Evolutionary conservation across 129 eudicot genomes (phyloP).

Genomic region (Daucus carota): DNA sequence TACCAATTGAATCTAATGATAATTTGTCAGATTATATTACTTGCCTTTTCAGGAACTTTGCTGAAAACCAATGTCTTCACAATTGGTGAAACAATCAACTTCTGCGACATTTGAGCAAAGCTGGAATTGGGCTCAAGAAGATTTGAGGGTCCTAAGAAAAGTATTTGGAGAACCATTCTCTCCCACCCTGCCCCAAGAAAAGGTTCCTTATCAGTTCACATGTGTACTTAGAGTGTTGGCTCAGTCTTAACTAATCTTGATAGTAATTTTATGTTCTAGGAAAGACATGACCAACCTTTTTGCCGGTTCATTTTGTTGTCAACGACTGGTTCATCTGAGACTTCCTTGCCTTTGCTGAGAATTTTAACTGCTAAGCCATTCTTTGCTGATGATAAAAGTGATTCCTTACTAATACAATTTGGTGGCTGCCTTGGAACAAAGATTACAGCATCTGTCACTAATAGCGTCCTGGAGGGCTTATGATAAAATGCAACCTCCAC

Average conservation of each 20-base stretch:
- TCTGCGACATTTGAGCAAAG: conserved; percentile 95
- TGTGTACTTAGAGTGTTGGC: neutral
- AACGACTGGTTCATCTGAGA: conserved; percentile 72
- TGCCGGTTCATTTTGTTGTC: conserved; percentile 69
- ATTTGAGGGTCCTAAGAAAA: conserved; percentile 96
- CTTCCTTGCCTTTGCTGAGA: conserved; percentile 87
- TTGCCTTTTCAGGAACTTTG: conserved; percentile 98
- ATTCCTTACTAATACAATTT: conserved; percentile 74
- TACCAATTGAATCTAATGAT: neutral
- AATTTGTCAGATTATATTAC: conserved; percentile 6
- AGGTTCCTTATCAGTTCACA: neutral
- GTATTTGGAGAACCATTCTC: conserved; percentile 97
- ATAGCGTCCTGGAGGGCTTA: conserved; percentile 70
- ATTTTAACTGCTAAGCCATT: conserved; percentile 91
- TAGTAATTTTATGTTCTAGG: neutral
- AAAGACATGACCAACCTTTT: conserved; percentile 48
- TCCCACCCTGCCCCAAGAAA: conserved; percentile 74
- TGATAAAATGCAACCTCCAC: conserved; percentile 99
- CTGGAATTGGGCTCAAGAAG: conserved; percentile 86
- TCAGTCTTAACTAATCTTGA: neutral
- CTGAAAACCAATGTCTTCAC: conserved; percentile 94
- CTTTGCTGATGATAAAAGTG: conserved; percentile 75
- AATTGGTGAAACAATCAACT: conserved; percentile 92
- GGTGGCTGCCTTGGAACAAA: conserved; percentile 92
- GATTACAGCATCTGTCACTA: conserved; percentile 92